A percentile compares a stretch with the other conserved stretches of the same genome.
phyloP scores from a whole-genome alignment of 352 stramenopile genomes.

The Phytophthora pseudosyringae region DNA sequence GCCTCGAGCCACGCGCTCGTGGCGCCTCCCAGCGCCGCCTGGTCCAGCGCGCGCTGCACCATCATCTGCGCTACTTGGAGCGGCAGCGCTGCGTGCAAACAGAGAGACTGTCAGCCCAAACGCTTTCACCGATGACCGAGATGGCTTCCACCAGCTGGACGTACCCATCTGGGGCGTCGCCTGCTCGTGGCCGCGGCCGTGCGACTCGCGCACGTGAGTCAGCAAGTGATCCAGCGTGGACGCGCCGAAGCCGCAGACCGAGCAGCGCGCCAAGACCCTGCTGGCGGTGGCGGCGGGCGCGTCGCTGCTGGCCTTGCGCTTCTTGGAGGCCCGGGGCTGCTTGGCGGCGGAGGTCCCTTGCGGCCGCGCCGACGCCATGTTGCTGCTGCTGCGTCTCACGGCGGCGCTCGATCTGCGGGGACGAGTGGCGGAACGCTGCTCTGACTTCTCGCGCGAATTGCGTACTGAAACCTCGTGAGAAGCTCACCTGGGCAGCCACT shows the following conservation, averaged over 20 bases:
- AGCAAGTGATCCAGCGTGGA: conserved; percentile 58
- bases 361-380: conserved; percentile 29
- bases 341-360: conserved; percentile 16
- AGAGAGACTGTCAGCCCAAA: conserved; percentile 12
- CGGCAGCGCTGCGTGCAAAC: conserved; percentile 43
- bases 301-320: conserved; percentile 54
- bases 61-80: conserved; percentile 67
- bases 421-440: conserved; percentile 7
- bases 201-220: conserved; percentile 53
- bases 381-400: not conserved
- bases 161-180: conserved; percentile 57
- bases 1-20: conserved; percentile 60
- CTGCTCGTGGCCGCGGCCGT: conserved; percentile 24
- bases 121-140: conserved; percentile 4
- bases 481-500: conserved; percentile 25
- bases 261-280: conserved; percentile 33
- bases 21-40: conserved; percentile 54
- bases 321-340: conserved; percentile 45
- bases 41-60: conserved; percentile 55
- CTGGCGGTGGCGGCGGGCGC: conserved; percentile 22
- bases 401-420: conserved; percentile 22
- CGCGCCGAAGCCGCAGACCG: conserved; percentile 51
- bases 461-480: conserved; percentile 39
- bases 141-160: conserved; percentile 27
- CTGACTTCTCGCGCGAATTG: conserved; percentile 39